Evolutionary conservation across 805 yeast species (phyloP), one percentile per base, ranked within the genome.

Genomic region (Helenozyma baotianmanensis): DNA sequence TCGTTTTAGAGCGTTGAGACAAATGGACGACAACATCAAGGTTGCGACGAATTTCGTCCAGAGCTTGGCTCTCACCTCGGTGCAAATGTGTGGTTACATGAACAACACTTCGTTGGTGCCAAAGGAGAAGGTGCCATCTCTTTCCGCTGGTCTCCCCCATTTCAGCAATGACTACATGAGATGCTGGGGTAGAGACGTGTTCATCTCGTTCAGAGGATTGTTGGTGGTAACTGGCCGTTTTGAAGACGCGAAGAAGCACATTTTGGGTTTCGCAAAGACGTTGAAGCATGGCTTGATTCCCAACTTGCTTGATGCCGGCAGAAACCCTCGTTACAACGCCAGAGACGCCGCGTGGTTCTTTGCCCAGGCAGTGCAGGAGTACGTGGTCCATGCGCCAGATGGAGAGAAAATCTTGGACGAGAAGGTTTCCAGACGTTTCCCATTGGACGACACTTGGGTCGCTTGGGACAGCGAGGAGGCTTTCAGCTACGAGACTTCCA

Each of bases 141-240:
- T 90, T 75, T 96, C 97, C 11, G 98, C 98, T 2, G 98, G 97
- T 1, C 70, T 90, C 40, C 98, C 98, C 2, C 97, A 88, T 59
- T 90, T 90, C 62, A 80, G 92, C 53, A 74, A 73, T 38, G 87
- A 82, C 43, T 89, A 83, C 58, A 88, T 90, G 96, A 73, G 98
- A 57, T 87, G 96, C 55, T 90, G 98, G 98, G 98, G 98, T 14
- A 74, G 98, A 53, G 98, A 90, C 59, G 95, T 88, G 1, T 92
- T 92, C 54, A 82, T 90, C 28, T 74, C 96, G 0, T 69, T 83
- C 26, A 68, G 96, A 40, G 98, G 98, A 0, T 66, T 90, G 30
- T 60, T 88, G 35, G 62, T 88, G 15, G 80, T 83, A 1, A 74
- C 96, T 0, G 89, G 82, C 9, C 69, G 97, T 35, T 78, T 55